Evolutionary conservation across 371 early-diverging fungal genomes (phyloP).

Genomic region (Mortierella sp.): DNA sequence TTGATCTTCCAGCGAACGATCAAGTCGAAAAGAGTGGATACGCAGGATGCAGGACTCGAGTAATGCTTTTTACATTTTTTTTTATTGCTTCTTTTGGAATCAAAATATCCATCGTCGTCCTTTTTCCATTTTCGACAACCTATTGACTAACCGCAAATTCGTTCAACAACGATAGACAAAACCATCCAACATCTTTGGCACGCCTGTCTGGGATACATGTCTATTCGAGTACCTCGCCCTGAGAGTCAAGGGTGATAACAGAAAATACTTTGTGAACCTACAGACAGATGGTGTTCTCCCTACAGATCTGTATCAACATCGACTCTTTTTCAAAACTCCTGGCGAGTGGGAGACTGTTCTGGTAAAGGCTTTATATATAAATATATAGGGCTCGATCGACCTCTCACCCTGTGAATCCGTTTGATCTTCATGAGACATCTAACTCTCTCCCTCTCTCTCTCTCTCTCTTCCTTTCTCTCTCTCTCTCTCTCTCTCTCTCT

Average conservation of each 20-base stretch:
- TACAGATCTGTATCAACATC: constrained; percentile 92
- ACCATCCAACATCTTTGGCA: constrained; percentile 73
- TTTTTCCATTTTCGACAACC: not conserved
- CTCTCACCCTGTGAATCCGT: no score
- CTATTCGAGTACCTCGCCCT: constrained; percentile 87
- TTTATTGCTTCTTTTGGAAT: no score
- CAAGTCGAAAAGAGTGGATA: constrained; percentile 89
- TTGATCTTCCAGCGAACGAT: constrained; percentile 77
- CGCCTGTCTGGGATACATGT: constrained; percentile 87
- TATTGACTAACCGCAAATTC: no score
- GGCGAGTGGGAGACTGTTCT: constrained; percentile 92
- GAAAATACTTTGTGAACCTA: constrained; percentile 91
- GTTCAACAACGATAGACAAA: constrained; percentile 58
- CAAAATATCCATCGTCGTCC: no score
- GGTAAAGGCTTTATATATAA: constrained; percentile 58
- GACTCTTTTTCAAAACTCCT: constrained; percentile 83
- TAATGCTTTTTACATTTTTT: constrained; percentile 15
- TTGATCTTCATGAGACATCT: not conserved
- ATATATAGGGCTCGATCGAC: no score
- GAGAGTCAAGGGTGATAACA: constrained; percentile 80
- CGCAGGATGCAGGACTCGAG: constrained; percentile 86
- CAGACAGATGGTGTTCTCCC: constrained; percentile 85
- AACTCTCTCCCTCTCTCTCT: not conserved
- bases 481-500: not conserved
- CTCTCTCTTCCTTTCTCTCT: not conserved